phyloP scores from a whole-genome alignment of 176 grass and related monocot species.

The Oryza coarctata region DNA sequence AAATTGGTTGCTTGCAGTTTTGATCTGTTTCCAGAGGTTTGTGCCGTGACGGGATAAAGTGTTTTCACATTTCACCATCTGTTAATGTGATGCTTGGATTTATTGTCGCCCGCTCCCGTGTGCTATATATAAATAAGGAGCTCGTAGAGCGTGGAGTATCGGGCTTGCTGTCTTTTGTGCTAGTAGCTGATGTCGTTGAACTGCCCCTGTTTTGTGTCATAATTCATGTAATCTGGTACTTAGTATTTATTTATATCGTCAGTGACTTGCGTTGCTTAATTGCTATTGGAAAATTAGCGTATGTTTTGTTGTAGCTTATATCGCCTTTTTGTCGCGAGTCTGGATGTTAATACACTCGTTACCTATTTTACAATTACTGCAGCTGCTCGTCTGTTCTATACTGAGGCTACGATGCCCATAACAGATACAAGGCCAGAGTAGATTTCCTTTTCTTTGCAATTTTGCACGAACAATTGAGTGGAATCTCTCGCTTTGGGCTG shows the following conservation, averaged over 20 bases:
- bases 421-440: background rate
- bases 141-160: constrained; percentile 3
- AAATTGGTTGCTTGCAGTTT: constrained; percentile 31
- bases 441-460: too few relatives aligned
- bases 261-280: background rate
- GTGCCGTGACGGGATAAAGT: constrained; percentile 15
- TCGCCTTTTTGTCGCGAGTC: background rate
- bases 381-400: background rate
- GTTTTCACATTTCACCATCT: constrained; percentile 31
- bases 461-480: too few relatives aligned
- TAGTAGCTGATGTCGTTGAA: constrained; percentile 19
- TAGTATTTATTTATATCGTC: background rate
- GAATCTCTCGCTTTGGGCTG: background rate
- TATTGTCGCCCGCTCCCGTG: constrained; percentile 22
- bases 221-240: background rate
- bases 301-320: background rate
- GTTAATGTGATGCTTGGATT: constrained; percentile 13
- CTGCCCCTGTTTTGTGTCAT: background rate
- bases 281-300: background rate
- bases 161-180: background rate
- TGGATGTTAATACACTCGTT: background rate
- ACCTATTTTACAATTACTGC: background rate
- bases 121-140: constrained; percentile 38
- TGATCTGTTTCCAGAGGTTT: constrained; percentile 37
- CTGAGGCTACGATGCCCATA: too few relatives aligned